Evolutionary conservation across 345 rosid genomes (phyloP), one percentile per base, ranked within the genome.

Genomic region (Isatis tinctoria): DNA sequence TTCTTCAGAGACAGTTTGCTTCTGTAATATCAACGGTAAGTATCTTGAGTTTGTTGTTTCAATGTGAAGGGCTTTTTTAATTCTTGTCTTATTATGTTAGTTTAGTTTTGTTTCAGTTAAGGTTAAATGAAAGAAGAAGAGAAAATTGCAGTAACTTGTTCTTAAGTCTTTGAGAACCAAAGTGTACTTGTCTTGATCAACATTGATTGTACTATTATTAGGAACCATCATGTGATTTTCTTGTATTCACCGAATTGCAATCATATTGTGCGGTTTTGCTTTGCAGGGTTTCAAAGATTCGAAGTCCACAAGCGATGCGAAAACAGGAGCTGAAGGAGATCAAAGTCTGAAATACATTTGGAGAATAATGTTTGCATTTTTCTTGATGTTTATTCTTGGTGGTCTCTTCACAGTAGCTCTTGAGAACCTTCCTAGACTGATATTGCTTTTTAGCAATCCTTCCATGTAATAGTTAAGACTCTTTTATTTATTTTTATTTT

Each of bases 361-460:
- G 28, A 93, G 90, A 72, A 88, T 90, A 81, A 13, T 83, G 7
- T 1, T 87, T 9, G 97, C 94, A n/a, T 86, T 93, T 67, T 4
- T 87, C 47, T 54, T 91, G 39, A 85, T 90, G 76, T 90, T 89
- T 70, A 40, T 82, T 28, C 85, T 93, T 28, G 97, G 90, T 62
- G 90, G 85, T 8, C 45, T 83, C 65, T 86, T 90, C 56, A 86
- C 89, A 33, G 0, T 89, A 61, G 92, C 87, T 41, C 96, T 93
- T n/a, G 93, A 93, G 74, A 86, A 83, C 75, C 97, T 93, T 80
- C 97, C 96, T 20, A 72, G 28, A 57, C 53, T 88, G 22, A 74
- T 90, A 35, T 65, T 82, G 60, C 78, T 82, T 39, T 48, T 92
- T 39, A 86, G 81, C 76, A 69, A 35, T 45, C 81, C 91, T 6